phyloP scores from a whole-genome alignment of 2,329 filamentous ascomycete genomes.

The Aspergillus arachidicola region DNA sequence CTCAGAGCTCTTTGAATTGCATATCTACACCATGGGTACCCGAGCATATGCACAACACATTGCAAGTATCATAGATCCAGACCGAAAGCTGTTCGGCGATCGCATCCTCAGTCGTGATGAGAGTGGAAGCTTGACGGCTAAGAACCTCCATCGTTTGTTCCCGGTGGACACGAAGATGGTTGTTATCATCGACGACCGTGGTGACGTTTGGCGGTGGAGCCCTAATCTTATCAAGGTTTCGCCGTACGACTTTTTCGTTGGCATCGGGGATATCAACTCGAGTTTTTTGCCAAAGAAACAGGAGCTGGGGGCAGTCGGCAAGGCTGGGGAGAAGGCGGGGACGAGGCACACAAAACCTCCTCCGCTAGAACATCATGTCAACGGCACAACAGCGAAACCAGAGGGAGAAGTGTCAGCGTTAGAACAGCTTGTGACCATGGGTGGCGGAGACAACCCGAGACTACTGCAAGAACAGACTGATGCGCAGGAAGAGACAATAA shows the following conservation, averaged over 20 bases:
- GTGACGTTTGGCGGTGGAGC: constrained; percentile 94
- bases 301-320: constrained; percentile 54
- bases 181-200: constrained; percentile 95
- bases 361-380: constrained; percentile 31
- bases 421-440: constrained; percentile 78
- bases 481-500: constrained; percentile 83
- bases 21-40: constrained; percentile 99
- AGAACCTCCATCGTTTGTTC: constrained; percentile 87
- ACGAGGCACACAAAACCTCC: constrained; percentile 28
- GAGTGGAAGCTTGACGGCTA: constrained; percentile 88
- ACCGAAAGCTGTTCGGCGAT: constrained; percentile 86
- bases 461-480: constrained; percentile 74
- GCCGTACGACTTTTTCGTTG: constrained; percentile 96
- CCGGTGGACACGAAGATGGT: constrained; percentile 99
- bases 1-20: constrained; percentile 83
- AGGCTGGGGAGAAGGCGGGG: constrained; percentile 26
- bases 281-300: constrained; percentile 86
- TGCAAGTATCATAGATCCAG: constrained; percentile 88
- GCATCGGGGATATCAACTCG: constrained; percentile 97
- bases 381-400: constrained; percentile 33
- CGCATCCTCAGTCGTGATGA: constrained; percentile 95
- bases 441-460: constrained; percentile 67
- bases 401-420: constrained; percentile 55
- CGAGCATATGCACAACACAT: constrained; percentile 93
- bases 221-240: constrained; percentile 92